phyloP scores from a whole-genome alignment of 1,284 basidiomycete species.

The Inonotus obliquus region DNA sequence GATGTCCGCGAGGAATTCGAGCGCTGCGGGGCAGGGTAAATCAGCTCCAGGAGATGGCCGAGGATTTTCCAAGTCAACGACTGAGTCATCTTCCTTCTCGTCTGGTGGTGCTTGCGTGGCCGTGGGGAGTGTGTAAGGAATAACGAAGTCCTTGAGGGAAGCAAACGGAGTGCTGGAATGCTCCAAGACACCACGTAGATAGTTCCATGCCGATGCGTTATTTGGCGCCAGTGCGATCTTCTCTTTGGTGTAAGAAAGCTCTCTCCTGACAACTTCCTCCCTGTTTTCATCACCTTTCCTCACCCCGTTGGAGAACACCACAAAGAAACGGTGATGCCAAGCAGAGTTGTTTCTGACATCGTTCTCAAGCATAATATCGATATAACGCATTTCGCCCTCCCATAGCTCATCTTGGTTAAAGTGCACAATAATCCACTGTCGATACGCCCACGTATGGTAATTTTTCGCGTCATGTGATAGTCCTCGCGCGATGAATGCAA shows the following conservation, averaged over 20 bases:
- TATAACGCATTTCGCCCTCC: conserved; percentile 73
- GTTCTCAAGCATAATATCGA: conserved; percentile 66
- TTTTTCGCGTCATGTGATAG: conserved; percentile 83
- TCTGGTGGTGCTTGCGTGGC: conserved; percentile 31
- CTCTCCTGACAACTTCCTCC: conserved; percentile 53
- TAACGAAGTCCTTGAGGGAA: conserved; percentile 53
- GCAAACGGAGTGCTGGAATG: conserved; percentile 54
- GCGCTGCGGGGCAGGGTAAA: conserved; percentile 69
- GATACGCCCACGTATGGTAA: conserved; percentile 95
- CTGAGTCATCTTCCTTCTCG: background rate
- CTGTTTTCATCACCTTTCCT: conserved; percentile 54
- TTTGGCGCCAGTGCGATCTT: conserved; percentile 86
- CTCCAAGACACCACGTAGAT: conserved; percentile 75
- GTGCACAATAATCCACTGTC: conserved; percentile 86
- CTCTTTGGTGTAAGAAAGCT: conserved; percentile 70
- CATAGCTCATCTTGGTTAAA: conserved; percentile 67
- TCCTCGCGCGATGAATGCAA: conserved; percentile 71
- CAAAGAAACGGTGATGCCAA: conserved; percentile 97
- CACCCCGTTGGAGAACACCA: conserved; percentile 69
- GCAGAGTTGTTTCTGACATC: conserved; percentile 96
- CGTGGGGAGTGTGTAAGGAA: conserved; percentile 49
- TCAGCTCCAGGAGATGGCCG: conserved; percentile 61
- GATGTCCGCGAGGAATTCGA: conserved; percentile 86
- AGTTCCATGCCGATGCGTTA: conserved; percentile 93
- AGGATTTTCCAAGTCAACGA: conserved; percentile 73